Evolutionary conservation across 345 rosid genomes (phyloP), one percentile per base, ranked within the genome.

Genomic region (Excoecaria cochinchinensis): DNA sequence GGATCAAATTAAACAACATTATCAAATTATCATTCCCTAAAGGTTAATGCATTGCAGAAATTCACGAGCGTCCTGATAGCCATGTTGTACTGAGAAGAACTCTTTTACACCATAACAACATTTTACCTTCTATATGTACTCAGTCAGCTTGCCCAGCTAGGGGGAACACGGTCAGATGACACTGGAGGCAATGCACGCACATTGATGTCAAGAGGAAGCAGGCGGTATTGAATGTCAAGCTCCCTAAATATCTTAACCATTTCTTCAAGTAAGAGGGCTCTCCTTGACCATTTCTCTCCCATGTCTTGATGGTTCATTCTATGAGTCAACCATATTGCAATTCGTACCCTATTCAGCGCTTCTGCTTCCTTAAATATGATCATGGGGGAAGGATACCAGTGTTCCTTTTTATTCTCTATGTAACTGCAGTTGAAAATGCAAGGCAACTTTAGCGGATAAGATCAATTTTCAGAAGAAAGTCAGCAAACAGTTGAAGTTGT

Each of bases 241-340:
- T 81, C 81, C 81, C 10, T 56, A 46, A 81, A 77, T 39, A 81
- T 67, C 42, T 75, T 78, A 15, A 70, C 55, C 67, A 82, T 82
- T 58, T 82, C 81, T 71, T 82, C 84, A 39, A 82, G 77, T 51
- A 82, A 75, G 16, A 78, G 79, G 40, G 81, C 64, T 61, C 84
- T 71, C 40, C 84, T 78, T 6, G 61, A 12, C 67, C 67, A 82
- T 59, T 52, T 74, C 77, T 75, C 84, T 16, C 84, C 84, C 79
- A 82, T 82, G 77, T 82, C 79, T 60, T 78, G 84, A 63, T 78
- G 79, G 78, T 82, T 82, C 77, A 82, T 82, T 52, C 38, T 76
- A 7, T 80, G 83, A 4, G 75, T 61, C 39, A 73, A 21, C 80
- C 80, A 80, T 52, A 80, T 17, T 11, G 75, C 78, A 42, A 80